Evolutionary conservation across 371 early-diverging fungal genomes (phyloP).

Genomic region (Homolaphlyctis polyrhiza): DNA sequence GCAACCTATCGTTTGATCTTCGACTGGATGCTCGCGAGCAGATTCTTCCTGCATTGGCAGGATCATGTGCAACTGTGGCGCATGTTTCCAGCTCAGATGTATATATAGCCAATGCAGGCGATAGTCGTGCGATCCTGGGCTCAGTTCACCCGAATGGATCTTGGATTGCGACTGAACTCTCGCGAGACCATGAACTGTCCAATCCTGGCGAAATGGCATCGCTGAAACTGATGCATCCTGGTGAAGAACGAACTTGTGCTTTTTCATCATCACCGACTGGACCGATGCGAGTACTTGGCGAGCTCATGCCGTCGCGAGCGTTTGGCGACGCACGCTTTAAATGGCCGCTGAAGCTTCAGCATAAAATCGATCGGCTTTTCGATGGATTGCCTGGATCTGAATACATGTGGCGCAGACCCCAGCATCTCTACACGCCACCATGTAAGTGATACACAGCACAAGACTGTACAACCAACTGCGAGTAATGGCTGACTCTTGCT

Average conservation of each 20-base stretch:
- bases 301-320: not conserved
- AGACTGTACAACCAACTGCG: too few species aligned
- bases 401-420: not conserved
- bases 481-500: too few species aligned
- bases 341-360: not conserved
- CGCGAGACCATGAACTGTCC: not conserved
- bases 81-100: not conserved
- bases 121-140: constrained; percentile 1
- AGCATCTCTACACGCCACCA: not conserved
- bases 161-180: not conserved
- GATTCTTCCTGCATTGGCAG: not conserved
- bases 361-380: not conserved
- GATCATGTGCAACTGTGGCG: not conserved
- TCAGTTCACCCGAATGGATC: not conserved
- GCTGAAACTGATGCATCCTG: not conserved
- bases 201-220: not conserved
- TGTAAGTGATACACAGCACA: not conserved
- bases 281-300: not conserved
- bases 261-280: not conserved
- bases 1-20: not conserved
- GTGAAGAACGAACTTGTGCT: not conserved
- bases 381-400: not conserved
- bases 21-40: not conserved
- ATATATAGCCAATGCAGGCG: not conserved
- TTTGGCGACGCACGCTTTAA: constrained; percentile 3